These are phyloP conservation scores for Conringia planisiliqua DNA, from an alignment of 345 rosid species.

Conservation along the genomic window DNA sequence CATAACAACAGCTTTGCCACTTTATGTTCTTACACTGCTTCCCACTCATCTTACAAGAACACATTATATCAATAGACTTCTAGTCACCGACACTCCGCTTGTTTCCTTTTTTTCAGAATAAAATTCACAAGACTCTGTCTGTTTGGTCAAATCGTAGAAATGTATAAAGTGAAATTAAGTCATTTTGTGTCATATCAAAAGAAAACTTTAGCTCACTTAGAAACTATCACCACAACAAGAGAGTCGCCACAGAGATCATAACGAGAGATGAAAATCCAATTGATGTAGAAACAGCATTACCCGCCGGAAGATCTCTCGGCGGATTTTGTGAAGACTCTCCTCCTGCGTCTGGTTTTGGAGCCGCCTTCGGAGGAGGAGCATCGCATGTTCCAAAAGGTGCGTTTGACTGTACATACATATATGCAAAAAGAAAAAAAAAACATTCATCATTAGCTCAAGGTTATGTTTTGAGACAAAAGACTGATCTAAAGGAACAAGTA, in stretches of 20 bases:
- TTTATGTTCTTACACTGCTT: background rate
- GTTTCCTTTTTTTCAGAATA: background rate
- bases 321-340: background rate
- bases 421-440: background rate
- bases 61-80: background rate
- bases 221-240: conserved; percentile 31
- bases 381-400: conserved; percentile 78
- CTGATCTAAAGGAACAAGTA: background rate
- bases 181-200: conserved; percentile 8
- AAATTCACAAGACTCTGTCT: background rate
- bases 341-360: conserved; percentile 72
- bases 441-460: background rate
- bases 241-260: conserved; percentile 16
- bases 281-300: conserved; percentile 36
- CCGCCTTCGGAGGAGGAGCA: conserved; percentile 57
- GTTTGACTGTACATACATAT: conserved; percentile 46
- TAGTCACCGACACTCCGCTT: background rate
- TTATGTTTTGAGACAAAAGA: background rate
- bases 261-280: conserved; percentile 35
- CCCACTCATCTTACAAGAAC: conserved; percentile 1
- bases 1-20: background rate
- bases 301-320: conserved; percentile 7
- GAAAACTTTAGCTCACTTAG: background rate
- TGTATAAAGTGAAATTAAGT: background rate
- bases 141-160: background rate